Base-by-base conservation (phyloP, 371 early-diverging fungal species). In the Syncephalastrum monosporum region DNA sequence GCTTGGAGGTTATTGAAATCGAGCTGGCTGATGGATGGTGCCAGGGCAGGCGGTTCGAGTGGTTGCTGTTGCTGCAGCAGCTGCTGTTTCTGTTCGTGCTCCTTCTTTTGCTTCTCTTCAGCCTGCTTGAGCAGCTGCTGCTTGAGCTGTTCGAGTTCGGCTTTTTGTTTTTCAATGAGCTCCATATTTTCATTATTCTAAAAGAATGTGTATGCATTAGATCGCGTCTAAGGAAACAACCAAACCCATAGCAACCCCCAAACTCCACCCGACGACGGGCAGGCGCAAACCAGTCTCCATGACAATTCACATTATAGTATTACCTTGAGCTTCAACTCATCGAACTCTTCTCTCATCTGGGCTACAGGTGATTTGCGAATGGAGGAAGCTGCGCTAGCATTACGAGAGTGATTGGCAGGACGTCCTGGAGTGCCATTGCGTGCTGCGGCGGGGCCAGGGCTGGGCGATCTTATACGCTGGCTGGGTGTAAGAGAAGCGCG, bases 121-220 rank as follows among this genome's bases (percentile, higher is more conserved):
- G 51, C 46, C 33, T 27, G 47, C 33, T 24, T 29, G 17, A 16
- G 48, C 42, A 77, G 48, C 63, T 72, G 43, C 50, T 64, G 54
- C 17, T 65, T 65, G 42, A 69, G 38, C 10, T 47, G 24, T 49
- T 68, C 60, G 49, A 89, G 66, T 8, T 87, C 88, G 4, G 81
- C 72, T 38, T 83, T 65, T 86, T 79, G 75, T 29, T 75, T 60
- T 24, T 70, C 79, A 61, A 79, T 75, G 55, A 75, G 55, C 38
- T 74, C 64, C 27, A 72, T 52, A 42, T 75, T 68, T 50, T 65
- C 72, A 17, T 75, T 68, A 59, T 75, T 75, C 79, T 74, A 38
- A 4, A 53, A 42, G 50, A 16, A 60, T 14, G 38, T 10, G 8
- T 33, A 10, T 33, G 38, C 12, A 33, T 33, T 33, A 33, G 38